Base-by-base conservation (phyloP, 768 basidiomycete species). In the Podaxis sp. region DNA sequence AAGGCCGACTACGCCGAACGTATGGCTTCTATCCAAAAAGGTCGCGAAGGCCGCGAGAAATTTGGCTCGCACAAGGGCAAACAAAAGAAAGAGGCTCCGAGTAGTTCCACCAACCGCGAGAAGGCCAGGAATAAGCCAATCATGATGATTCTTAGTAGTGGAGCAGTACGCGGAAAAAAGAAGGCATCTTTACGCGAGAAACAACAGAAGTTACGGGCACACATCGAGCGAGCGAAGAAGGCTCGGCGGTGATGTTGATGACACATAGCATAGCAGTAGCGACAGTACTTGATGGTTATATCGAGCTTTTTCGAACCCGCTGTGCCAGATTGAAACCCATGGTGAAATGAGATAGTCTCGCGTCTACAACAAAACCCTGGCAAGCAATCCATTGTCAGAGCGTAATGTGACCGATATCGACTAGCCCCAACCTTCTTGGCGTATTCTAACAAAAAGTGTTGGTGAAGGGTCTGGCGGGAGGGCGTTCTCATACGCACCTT, bases 1-100 rank as follows among this genome's bases (percentile, higher is more conserved):
- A 99, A 98, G 75, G 86, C 93, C 1, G 89, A 92, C 71, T 98
- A 98, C 72, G 93, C 92, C 59, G 96, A 96, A 70, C 89, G 96
- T 19, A 84, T 98, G 75, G 96, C 91, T 4, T 90, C 89, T 7
- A 91, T 98, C 65, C 87, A 90, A 70, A 93, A 94, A 72, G 96
- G 96, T 0, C 84, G 96, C 41, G 96, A 98, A 74, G 96, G 94
- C 0, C 83, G 96, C 54, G 96, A 96, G 72, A 96, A 96, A 77
- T 97, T 88, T 71, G 92, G 92, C 22, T 91, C 91, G 41, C 76
- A 85, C 66, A 96, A 90, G 77, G 94, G 94, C n/a, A 95, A 96
- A 80, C 90, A 92, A 76, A 93, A 86, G 63, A 94, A 93, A 72
- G 92, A 80, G 38, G 75, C 79, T 11, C 86, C 88, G 63, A 94